These are phyloP conservation scores for Linum lewisii DNA, from an alignment of 345 rosid species.

Conservation along the genomic window DNA sequence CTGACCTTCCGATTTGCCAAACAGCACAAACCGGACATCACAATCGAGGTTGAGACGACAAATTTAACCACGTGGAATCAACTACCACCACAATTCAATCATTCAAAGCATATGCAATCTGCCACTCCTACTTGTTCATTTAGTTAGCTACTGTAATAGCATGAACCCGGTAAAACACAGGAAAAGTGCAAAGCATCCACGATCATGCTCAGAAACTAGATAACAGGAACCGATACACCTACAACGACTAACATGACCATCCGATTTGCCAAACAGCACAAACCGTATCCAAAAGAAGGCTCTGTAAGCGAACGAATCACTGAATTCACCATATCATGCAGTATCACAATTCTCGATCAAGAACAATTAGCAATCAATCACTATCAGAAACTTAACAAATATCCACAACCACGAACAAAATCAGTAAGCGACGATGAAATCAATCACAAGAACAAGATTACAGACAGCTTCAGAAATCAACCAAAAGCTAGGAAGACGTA, in stretches of 20 bases:
- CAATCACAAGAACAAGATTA: background rate
- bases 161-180: background rate
- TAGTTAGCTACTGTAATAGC: background rate
- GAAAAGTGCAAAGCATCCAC: background rate
- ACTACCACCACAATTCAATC: background rate
- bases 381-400: background rate
- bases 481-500: too few species aligned
- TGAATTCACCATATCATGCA: background rate
- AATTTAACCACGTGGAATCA: background rate
- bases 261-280: too few species aligned
- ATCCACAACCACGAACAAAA: slow-evolving; percentile 5
- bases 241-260: too few species aligned
- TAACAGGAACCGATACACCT: too few species aligned
- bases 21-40: slow-evolving; percentile 1
- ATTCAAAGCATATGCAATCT: background rate
- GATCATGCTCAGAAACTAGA: background rate
- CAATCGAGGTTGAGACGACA: background rate
- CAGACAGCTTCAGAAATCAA: background rate
- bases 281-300: too few species aligned
- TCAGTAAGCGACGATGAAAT: background rate
- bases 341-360: background rate
- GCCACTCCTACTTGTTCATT: background rate
- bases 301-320: background rate
- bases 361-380: background rate
- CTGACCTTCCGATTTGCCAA: too few species aligned